Evolutionary conservation across 75 land plant species (phyloP), one percentile per base, ranked within the genome.

Genomic region (Sequoiadendron giganteum): DNA sequence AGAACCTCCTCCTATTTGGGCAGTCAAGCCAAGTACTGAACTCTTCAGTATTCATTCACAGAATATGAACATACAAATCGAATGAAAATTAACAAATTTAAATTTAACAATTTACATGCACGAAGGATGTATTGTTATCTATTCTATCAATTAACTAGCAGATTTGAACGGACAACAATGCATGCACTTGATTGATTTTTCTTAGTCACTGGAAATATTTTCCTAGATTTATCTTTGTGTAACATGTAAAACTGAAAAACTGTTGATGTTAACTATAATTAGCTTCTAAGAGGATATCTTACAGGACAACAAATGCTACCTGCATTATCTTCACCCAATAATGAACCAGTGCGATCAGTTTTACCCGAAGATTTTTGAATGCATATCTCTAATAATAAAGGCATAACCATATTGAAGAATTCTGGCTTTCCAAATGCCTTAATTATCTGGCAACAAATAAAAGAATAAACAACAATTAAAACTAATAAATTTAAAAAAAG

Each of bases 401-500:
- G 94, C 47, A 91, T 84, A 16, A 92, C 90, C 36, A 48, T 83
- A 76, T 90, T 88, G 49, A 91, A 92, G 84, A 92, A 87, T 43
- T 93, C 90, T 38, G 92, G 90, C 84, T 89, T 84, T 7, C 87
- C 86, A 84, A 95, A 93, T 11, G 93, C 95, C 84, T 89, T 89
- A 36, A 96, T 88, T 28, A 95, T 93, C 95, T 95, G 90, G 75
- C 87, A 87, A 89, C 14, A 10, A 36, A 19, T 56, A 58, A 65
- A n/a, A 61, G 19, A 30, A 76, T 95, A 30, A 72, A 47, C 25
- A 3, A 86, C 19, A 32, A 36, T 34, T 85, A 85, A n/a, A n/a
- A 85, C 36, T 87, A 47, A 43, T 1, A 87, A 18, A 45, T 81
- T 81, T 72, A 18, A 40, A 52, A 85, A 34, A 85, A 14, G 55